Conservation (phyloP, 805 yeast species). For the Candida broadrunensis region DNA sequence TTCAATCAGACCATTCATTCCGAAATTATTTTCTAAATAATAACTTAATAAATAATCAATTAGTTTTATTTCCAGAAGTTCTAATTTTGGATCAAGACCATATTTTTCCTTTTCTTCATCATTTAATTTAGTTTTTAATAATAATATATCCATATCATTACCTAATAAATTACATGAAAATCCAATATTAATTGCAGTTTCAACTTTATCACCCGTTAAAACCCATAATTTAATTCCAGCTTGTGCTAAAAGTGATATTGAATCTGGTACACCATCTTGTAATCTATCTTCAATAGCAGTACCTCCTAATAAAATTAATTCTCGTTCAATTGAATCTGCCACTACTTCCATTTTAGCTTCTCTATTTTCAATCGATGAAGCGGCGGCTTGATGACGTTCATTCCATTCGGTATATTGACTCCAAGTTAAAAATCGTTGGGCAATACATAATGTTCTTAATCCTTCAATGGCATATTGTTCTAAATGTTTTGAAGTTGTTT, state of each 20-base stretch:
- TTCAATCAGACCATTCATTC: constrained; percentile 53
- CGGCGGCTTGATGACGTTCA: constrained; percentile 58
- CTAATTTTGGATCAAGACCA: constrained; percentile 14
- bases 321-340: constrained; percentile 70
- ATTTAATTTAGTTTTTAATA: constrained; percentile 41
- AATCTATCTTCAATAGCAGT: constrained; percentile 85
- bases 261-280: constrained; percentile 85
- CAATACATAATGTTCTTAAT: constrained; percentile 76
- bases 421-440: constrained; percentile 66
- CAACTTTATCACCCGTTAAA: constrained; percentile 85
- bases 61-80: constrained; percentile 31
- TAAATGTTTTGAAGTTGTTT: constrained; percentile 66
- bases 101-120: constrained; percentile 22
- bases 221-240: constrained; percentile 89
- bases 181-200: constrained; percentile 85
- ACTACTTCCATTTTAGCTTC: constrained; percentile 72
- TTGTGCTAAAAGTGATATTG: constrained; percentile 62
- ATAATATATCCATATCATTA: constrained; percentile 71
- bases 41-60: constrained; percentile 49
- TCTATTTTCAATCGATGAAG: constrained; percentile 60
- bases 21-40: constrained; percentile 54
- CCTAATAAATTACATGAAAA: constrained; percentile 77
- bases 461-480: constrained; percentile 84
- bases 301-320: constrained; percentile 68
- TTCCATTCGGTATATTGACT: constrained; percentile 62